Base-by-base conservation (phyloP, 768 basidiomycete genomes). In the Boletus pseudo-olivaceus region DNA sequence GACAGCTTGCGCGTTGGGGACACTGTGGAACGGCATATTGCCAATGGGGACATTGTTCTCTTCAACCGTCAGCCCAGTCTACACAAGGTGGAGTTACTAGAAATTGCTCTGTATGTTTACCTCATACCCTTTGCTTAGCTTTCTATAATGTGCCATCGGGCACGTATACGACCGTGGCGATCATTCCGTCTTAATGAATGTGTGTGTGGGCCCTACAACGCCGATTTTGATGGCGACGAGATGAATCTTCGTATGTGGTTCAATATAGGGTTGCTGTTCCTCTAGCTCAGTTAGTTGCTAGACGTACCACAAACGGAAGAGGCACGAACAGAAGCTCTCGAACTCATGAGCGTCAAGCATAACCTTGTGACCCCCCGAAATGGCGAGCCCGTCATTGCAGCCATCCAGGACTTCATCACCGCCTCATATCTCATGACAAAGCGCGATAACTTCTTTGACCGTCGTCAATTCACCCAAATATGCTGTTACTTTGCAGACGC, bases 241-340 rank as follows among this genome's bases (percentile, higher is more conserved):
- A 99, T 99, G 97, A 99, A 99, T 73, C 76, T 99, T 64, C 97
- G 96, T 95, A 65, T 64, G 91, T 68, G 47, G 43, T 55, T 14
- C 35, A 29, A 27, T 48, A 37, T 4, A 58, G 5, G 17, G 2
- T 30, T 45, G 27, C 44, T 5, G 35, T 56, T 47, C 30, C 53
- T 19, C 5, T 20, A 6, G 14, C 45, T 62, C 40, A 58, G 49
- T 27, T 3, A 20, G 5, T 51, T 43, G 20, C 19, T 14, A 98
- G 95, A 99, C 72, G 93, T 99, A 2, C 97, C 97, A 0, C 97
- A 99, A 72, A 99, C 97, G 0, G 97, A 99, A 71, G 97, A 99
- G 73, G 94, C 97, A 4, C 79, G 96, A 47, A 96, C 95, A 10
- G 97, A 99, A 71, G 97, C 97, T 1, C 81, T 97, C 35, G 90